A percentile compares a stretch with the other conserved stretches of the same genome.
Evolutionary conservation across 257 asterid species (phyloP).

Genomic region (Paraleonurus japonicus): DNA sequence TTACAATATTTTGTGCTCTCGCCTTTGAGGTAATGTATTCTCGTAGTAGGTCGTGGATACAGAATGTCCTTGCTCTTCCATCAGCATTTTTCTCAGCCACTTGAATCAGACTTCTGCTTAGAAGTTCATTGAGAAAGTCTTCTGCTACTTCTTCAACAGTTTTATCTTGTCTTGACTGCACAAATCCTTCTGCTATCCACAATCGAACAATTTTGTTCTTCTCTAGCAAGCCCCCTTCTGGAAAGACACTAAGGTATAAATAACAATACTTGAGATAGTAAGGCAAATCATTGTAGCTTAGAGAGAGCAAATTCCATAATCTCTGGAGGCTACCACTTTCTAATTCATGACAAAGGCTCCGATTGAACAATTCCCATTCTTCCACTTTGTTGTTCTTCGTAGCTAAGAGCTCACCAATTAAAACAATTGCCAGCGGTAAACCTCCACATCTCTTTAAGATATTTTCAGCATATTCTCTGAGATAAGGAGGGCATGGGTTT

Average conservation of each 20-base stretch:
- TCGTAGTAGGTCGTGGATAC: constrained; percentile 1
- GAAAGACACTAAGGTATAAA: neutral
- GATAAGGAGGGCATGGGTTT: neutral
- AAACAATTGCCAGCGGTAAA: constrained; percentile 1
- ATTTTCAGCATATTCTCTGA: neutral
- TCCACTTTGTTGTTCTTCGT: neutral
- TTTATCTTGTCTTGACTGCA: neutral
- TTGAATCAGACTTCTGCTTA: constrained; percentile 1
- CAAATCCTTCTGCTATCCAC: constrained; percentile 1
- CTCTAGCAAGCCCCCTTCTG: constrained; percentile 7
- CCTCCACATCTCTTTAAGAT: neutral
- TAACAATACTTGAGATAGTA: neutral
- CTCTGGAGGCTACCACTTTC: constrained; percentile 1
- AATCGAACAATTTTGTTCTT: neutral
- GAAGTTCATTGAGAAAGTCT: neutral
- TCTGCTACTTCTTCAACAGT: constrained; percentile 2
- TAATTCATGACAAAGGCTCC: neutral
- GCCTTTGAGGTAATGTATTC: neutral
- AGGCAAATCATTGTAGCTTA: neutral
- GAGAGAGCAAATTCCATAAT: neutral
- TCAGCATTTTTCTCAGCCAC: neutral
- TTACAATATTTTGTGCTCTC: neutral
- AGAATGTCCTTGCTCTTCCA: constrained; percentile 5
- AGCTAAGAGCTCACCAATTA: constrained; percentile 5
- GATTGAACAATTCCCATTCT: constrained; percentile 5